Conservation (phyloP, 2,329 filamentous ascomycete species). For the Magnaporthiopsis poae region DNA sequence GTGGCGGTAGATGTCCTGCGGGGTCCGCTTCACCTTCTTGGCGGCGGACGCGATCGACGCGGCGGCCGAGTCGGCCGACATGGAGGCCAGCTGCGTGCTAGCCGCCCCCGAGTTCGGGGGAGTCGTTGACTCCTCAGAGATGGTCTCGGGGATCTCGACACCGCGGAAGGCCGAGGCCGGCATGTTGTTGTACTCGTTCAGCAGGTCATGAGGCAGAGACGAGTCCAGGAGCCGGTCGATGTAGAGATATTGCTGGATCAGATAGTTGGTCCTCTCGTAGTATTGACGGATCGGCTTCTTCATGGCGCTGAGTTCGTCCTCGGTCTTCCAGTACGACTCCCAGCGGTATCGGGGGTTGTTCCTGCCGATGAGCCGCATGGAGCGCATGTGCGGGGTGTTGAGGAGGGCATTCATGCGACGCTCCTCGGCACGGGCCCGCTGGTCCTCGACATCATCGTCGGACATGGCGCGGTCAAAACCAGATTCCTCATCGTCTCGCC, state of each 20-base stretch:
- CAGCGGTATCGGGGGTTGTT: slow-evolving; percentile 78
- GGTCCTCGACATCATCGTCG: slow-evolving; percentile 26
- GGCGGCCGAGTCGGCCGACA: slow-evolving; percentile 13
- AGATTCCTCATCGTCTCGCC: slow-evolving; percentile 16
- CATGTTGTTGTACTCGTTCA: slow-evolving; percentile 75
- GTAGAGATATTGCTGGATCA: slow-evolving; percentile 86
- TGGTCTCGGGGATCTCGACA: slow-evolving; percentile 60
- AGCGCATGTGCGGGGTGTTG: slow-evolving; percentile 63
- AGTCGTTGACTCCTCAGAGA: slow-evolving; percentile 52
- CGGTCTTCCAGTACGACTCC: slow-evolving; percentile 76
- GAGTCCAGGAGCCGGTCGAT: slow-evolving; percentile 87
- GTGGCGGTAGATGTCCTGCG: slow-evolving; percentile 73
- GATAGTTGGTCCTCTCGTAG: slow-evolving; percentile 78
- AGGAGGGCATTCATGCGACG: slow-evolving; percentile 50
- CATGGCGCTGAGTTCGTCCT: slow-evolving; percentile 63
- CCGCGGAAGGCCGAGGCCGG: slow-evolving; percentile 43
- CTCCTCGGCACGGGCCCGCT: slow-evolving; percentile 41
- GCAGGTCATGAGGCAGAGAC: slow-evolving; percentile 78
- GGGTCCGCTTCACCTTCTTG: slow-evolving; percentile 63
- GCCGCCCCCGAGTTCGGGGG: slow-evolving; percentile 15
- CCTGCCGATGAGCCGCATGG: slow-evolving; percentile 78
- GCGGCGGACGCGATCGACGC: slow-evolving; percentile 11
- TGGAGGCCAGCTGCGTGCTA: background rate
- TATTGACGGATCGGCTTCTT: slow-evolving; percentile 63
- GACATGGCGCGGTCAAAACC: slow-evolving; percentile 7